These are phyloP conservation scores for Yamadazyma sp. DNA, from an alignment of 1,139 yeast species.

Conservation along the genomic window DNA sequence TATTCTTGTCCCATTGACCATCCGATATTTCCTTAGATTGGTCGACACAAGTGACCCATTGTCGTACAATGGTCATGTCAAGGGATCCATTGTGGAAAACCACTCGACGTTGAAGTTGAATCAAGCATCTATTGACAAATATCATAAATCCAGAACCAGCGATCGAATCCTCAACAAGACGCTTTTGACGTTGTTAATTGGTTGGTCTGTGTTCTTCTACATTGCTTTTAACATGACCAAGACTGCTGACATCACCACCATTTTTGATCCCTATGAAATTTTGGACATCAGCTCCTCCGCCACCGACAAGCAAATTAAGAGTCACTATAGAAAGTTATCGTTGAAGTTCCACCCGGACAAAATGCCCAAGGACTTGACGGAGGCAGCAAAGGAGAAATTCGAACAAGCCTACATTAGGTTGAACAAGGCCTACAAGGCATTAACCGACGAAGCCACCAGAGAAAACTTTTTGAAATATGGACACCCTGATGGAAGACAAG, in stretches of 20 bases:
- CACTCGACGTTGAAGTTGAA: slow-evolving; percentile 32
- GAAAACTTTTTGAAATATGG: slow-evolving; percentile 87
- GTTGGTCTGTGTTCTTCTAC: slow-evolving; percentile 65
- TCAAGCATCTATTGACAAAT: slow-evolving; percentile 38
- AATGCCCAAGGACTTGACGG: slow-evolving; percentile 65
- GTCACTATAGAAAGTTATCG: slow-evolving; percentile 82
- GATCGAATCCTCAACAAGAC: slow-evolving; percentile 46
- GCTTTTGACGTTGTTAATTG: slow-evolving; percentile 49
- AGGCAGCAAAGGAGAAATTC: slow-evolving; percentile 53
- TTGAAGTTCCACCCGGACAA: slow-evolving; percentile 94
- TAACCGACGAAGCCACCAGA: slow-evolving; percentile 85
- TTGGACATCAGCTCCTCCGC: slow-evolving; percentile 73
- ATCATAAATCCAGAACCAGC: slow-evolving; percentile 36
- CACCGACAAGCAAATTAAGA: slow-evolving; percentile 71
- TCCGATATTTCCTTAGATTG: slow-evolving; percentile 39
- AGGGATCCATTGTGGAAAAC: slow-evolving; percentile 34
- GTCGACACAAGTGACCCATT: slow-evolving; percentile 22
- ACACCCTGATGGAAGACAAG: slow-evolving; percentile 98
- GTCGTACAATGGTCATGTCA: slow-evolving; percentile 22
- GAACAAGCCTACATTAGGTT: slow-evolving; percentile 81
- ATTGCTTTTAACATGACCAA: slow-evolving; percentile 51
- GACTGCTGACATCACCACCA: slow-evolving; percentile 42
- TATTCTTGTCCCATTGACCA: slow-evolving; percentile 69
- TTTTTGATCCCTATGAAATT: slow-evolving; percentile 89
- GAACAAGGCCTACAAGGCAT: slow-evolving; percentile 89